Evolutionary conservation across 2,329 filamentous ascomycete species (phyloP).

Genomic region (Emydomyces testavorans): DNA sequence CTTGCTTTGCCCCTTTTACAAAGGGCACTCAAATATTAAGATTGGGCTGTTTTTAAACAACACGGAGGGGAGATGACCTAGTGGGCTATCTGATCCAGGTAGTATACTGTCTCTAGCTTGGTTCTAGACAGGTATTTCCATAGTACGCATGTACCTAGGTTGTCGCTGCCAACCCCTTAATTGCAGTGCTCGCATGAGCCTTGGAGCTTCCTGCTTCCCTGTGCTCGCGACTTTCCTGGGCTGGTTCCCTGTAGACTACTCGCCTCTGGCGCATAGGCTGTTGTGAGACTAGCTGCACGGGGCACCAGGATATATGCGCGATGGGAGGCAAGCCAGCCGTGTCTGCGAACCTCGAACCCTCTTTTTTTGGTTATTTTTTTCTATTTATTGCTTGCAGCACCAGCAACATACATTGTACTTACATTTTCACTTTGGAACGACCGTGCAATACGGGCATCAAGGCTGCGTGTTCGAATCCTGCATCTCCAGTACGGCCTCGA

Average conservation of each 20-base stretch:
- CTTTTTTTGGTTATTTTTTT: background rate
- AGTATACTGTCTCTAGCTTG: background rate
- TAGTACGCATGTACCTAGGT: background rate
- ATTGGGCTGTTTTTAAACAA: background rate
- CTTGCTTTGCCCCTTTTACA: background rate
- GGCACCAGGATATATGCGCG: slow-evolving; percentile 2
- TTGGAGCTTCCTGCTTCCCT: background rate
- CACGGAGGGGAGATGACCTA: background rate
- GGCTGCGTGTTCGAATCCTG: background rate
- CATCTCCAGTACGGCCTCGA: slow-evolving; percentile 37
- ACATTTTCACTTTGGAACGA: no score
- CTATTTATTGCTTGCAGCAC: background rate
- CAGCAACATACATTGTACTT: no score
- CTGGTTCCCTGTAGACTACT: background rate
- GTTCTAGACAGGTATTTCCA: slow-evolving; percentile 1
- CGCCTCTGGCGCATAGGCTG: background rate
- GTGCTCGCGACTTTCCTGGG: background rate
- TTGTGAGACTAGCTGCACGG: background rate
- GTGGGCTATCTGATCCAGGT: background rate
- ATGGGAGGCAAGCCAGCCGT: background rate
- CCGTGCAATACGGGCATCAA: background rate
- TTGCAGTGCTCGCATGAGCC: background rate
- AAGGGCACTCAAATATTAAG: slow-evolving; percentile 4
- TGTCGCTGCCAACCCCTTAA: slow-evolving; percentile 4
- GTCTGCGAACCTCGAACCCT: background rate